Evolutionary conservation across 495 filamentous ascomycete genomes (phyloP), one percentile per base, ranked within the genome.

Genomic region (Beverwykella pulmonaria): DNA sequence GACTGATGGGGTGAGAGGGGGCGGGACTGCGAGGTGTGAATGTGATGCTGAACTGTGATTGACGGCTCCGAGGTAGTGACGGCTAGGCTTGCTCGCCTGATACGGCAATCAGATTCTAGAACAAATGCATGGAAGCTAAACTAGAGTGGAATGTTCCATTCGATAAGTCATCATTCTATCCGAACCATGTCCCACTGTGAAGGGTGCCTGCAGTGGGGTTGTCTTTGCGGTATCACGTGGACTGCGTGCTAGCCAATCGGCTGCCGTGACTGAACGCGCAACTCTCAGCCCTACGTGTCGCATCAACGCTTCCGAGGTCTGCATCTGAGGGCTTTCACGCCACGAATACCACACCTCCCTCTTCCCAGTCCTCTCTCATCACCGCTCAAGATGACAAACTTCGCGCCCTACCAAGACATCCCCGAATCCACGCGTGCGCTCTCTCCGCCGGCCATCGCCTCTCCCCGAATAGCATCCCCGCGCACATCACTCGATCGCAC

Each of bases 321-420:
- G 32, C 14, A 48, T 47, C 22, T 41, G 17, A 6, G 12, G 20
- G 6, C 32, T 6, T 34, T 34, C 32, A 34, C 54, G 5, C 49
- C 47, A 27, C 44, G 44, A 53, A 20, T n/a, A 32, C 48, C 41
- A 41, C 54, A 2, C 30, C 56, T 30, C 19, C 22, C 30, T 25
- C 49, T 29, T 1, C 36, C 22, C 10, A n/a, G 1, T 29, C 2
- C 22, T 52, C 56, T 22, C 29, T 10, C 44, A 54, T 14, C 22
- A 4, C 17, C 23, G 26, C 22, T 17, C 49, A 53, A 23, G 9
- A 69, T 69, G 67, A 54, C 67, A 8, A 56, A 97, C 78, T 98
- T 98, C 78, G 93, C 93, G 27, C 93, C 93, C 30, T 98, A 98
- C 79, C 93, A 98, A 82, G 85, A 92, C 78, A 87, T 88, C 62